Evolutionary conservation across 768 basidiomycete species (phyloP).

Genomic region (Calocybe gangraenosa): DNA sequence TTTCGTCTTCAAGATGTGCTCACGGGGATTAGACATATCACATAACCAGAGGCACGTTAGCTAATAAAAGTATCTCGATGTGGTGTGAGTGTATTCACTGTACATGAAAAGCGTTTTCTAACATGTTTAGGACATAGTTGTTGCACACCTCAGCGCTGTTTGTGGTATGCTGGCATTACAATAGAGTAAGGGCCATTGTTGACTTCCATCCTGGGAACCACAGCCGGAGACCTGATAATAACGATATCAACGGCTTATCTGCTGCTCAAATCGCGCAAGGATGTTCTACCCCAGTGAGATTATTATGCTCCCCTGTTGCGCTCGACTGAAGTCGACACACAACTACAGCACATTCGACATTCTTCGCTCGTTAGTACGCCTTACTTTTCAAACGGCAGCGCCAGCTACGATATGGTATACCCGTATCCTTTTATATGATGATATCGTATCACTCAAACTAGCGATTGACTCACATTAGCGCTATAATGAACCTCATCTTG

Average conservation of each 20-base stretch:
- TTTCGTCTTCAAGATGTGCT: neutral
- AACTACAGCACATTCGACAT: slow-evolving; percentile 22
- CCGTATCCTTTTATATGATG: no score
- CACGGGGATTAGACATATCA: slow-evolving; percentile 21
- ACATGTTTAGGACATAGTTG: slow-evolving; percentile 17
- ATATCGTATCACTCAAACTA: no score
- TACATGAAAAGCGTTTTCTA: neutral
- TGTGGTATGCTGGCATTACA: slow-evolving; percentile 18
- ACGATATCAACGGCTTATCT: slow-evolving; percentile 23
- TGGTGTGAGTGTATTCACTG: slow-evolving; percentile 23
- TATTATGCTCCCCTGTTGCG: no score
- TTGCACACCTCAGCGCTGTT: slow-evolving; percentile 22
- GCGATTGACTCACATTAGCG: slow-evolving; percentile 14
- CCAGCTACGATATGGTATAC: slow-evolving; percentile 30
- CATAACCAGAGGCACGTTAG: slow-evolving; percentile 16
- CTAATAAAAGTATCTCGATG: slow-evolving; percentile 13
- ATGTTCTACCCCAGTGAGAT: slow-evolving; percentile 25
- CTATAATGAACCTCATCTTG: slow-evolving; percentile 31
- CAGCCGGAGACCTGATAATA: slow-evolving; percentile 27
- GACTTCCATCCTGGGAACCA: neutral
- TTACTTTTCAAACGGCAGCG: slow-evolving; percentile 27
- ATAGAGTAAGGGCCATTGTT: no score
- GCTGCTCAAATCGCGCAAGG: slow-evolving; percentile 23
- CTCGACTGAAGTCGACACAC: no score
- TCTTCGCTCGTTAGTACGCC: slow-evolving; percentile 24